phyloP scores from a whole-genome alignment of 306 rosid genomes.

The Clitoria ternatea region DNA sequence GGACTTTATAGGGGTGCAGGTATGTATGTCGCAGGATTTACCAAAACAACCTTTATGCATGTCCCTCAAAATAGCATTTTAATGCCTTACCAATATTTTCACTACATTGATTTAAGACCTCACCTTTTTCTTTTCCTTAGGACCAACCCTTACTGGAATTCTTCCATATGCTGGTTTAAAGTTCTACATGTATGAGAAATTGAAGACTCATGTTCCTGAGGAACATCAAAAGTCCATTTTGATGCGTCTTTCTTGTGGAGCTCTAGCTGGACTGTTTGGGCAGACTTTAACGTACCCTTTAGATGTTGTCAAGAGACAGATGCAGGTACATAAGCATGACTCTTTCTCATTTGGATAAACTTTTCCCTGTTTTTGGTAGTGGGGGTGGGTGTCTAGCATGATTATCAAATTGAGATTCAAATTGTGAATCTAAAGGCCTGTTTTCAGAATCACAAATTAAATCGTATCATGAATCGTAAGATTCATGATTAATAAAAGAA shows the following conservation, averaged over 20 bases:
- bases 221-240: slow-evolving; percentile 75
- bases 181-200: slow-evolving; percentile 81
- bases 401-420: too few species aligned
- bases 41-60: background rate
- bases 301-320: slow-evolving; percentile 96
- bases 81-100: background rate
- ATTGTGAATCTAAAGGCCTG: too few species aligned
- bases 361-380: background rate
- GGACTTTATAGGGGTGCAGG: slow-evolving; percentile 90
- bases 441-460: too few species aligned
- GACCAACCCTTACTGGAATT: slow-evolving; percentile 89
- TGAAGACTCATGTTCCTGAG: slow-evolving; percentile 73
- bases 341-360: background rate
- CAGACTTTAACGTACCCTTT: slow-evolving; percentile 94
- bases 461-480: too few species aligned
- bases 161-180: slow-evolving; percentile 95
- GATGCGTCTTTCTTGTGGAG: slow-evolving; percentile 92
- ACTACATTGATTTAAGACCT: slow-evolving; percentile 4
- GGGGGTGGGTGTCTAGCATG: background rate
- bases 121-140: slow-evolving; percentile 35
- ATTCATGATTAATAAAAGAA: too few species aligned
- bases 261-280: slow-evolving; percentile 92
- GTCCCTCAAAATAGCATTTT: slow-evolving; percentile 8
- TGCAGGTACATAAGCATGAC: slow-evolving; percentile 63
- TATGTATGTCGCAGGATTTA: slow-evolving; percentile 33